Evolutionary conservation across 2,329 filamentous ascomycete species (phyloP).

Genomic region (Tympanopsis confertula): DNA sequence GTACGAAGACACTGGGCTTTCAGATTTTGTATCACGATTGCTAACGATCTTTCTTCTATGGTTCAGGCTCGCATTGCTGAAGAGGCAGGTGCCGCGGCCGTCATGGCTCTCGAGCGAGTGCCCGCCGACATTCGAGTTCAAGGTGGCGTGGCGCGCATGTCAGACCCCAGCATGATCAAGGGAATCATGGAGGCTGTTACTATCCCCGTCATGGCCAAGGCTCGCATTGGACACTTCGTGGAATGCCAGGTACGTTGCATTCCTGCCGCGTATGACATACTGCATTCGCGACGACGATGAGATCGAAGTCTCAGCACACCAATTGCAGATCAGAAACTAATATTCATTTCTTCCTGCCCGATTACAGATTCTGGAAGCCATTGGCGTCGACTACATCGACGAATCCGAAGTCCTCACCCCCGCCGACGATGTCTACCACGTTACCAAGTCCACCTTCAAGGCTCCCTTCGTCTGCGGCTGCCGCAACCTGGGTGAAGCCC

Average conservation of each 20-base stretch:
- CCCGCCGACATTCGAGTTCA: conserved; percentile 88
- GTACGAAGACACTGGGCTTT: background rate
- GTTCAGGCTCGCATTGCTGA: conserved; percentile 94
- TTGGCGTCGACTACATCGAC: conserved; percentile 95
- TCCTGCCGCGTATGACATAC: too few species aligned
- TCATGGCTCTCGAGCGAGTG: conserved; percentile 97
- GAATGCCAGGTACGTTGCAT: conserved; percentile 51
- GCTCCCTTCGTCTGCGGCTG: conserved; percentile 94
- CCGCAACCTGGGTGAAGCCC: conserved; percentile 83
- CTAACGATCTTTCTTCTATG: background rate
- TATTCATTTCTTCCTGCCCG: too few species aligned
- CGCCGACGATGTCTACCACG: conserved; percentile 81
- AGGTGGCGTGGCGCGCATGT: conserved; percentile 94
- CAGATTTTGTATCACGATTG: background rate
- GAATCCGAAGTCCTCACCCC: conserved; percentile 96
- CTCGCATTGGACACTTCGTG: conserved; percentile 92
- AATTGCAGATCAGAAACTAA: too few species aligned
- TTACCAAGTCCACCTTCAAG: conserved; percentile 74
- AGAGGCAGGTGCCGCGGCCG: conserved; percentile 86
- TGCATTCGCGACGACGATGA: too few species aligned
- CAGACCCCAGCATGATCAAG: conserved; percentile 84
- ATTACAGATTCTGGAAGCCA: conserved; percentile 76
- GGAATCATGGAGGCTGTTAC: conserved; percentile 91
- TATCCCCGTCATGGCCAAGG: conserved; percentile 98
- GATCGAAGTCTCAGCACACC: too few species aligned